phyloP scores from a whole-genome alignment of 768 basidiomycete species.

The Myochromella boudieri region DNA sequence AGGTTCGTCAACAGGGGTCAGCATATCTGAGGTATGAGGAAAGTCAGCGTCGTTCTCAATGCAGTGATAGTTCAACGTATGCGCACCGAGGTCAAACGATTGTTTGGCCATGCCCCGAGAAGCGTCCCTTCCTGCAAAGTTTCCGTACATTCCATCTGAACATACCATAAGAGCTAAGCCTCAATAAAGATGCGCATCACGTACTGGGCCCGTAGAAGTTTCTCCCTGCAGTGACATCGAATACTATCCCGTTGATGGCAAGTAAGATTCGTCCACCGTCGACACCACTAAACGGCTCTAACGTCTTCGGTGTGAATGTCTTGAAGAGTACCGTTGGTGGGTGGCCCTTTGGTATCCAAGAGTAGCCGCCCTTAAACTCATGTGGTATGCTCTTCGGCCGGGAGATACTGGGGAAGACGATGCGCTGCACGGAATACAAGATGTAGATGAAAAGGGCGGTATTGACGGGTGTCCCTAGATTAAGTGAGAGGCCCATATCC shows the following conservation, averaged over 20 bases:
- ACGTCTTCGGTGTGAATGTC: constrained; percentile 76
- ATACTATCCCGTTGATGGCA: constrained; percentile 83
- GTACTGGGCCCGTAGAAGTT: constrained; percentile 95
- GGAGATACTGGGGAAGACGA: constrained; percentile 68
- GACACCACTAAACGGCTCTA: constrained; percentile 64
- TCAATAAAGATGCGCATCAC: constrained; percentile 22
- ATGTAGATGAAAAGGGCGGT: constrained; percentile 78
- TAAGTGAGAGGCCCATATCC: constrained; percentile 40
- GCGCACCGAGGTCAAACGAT: constrained; percentile 86
- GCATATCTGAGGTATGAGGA: constrained; percentile 62
- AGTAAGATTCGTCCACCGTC: constrained; percentile 76
- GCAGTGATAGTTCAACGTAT: neutral
- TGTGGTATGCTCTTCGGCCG: constrained; percentile 50
- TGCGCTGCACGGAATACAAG: constrained; percentile 70
- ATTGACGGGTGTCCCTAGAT: constrained; percentile 75
- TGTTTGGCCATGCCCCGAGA: constrained; percentile 98
- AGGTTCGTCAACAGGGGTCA: constrained; percentile 83
- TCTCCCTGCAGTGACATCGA: constrained; percentile 87
- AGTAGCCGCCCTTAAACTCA: constrained; percentile 83
- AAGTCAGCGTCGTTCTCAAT: neutral
- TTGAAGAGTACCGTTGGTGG: constrained; percentile 76
- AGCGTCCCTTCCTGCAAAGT: constrained; percentile 96
- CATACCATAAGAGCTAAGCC: neutral
- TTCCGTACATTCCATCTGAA: constrained; percentile 92
- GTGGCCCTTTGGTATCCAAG: constrained; percentile 88